A percentile compares a stretch with the other conserved stretches of the same genome.
These are phyloP conservation scores for Cyberlindnera petersonii DNA, from an alignment of 805 yeast genomes.

Conservation along the genomic window DNA sequence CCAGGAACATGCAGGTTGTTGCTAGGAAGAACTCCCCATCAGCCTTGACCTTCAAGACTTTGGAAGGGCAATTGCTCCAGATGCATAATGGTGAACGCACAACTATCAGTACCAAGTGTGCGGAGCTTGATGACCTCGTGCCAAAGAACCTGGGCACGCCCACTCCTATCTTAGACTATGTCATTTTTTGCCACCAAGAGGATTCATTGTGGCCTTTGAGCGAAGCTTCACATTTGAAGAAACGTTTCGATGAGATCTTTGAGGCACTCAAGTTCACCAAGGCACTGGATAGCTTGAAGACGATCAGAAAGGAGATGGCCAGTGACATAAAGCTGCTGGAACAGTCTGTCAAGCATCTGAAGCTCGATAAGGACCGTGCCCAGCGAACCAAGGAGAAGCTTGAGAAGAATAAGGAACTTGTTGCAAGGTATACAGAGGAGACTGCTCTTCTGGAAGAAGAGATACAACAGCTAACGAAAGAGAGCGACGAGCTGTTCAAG, in stretches of 20 bases:
- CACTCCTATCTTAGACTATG: constrained; percentile 82
- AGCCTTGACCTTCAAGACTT: constrained; percentile 79
- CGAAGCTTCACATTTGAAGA: constrained; percentile 85
- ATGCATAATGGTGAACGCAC: constrained; percentile 63
- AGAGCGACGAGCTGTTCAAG: constrained; percentile 62
- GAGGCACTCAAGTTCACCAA: constrained; percentile 93
- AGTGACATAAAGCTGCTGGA: constrained; percentile 71
- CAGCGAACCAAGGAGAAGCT: constrained; percentile 49
- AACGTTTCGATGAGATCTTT: constrained; percentile 92
- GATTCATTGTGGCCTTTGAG: constrained; percentile 95
- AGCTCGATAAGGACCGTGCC: constrained; percentile 71
- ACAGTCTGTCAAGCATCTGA: constrained; percentile 74
- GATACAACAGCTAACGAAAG: constrained; percentile 49
- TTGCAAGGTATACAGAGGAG: constrained; percentile 43
- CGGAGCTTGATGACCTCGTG: constrained; percentile 77
- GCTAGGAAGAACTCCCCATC: constrained; percentile 49
- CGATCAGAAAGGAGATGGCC: constrained; percentile 70
- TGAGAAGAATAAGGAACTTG: constrained; percentile 37
- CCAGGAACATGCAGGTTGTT: constrained; percentile 76
- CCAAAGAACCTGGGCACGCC: constrained; percentile 87
- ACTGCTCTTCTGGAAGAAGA: constrained; percentile 46
- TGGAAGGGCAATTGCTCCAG: constrained; percentile 82
- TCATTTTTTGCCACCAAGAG: constrained; percentile 95
- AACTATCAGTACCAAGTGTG: constrained; percentile 73
- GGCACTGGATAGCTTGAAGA: constrained; percentile 76